Percentiles rank a stretch among this genome's conserved stretches.
Evolutionary conservation across 2,329 filamentous ascomycete genomes (phyloP).

Genomic region (Paecilomyces sp.): DNA sequence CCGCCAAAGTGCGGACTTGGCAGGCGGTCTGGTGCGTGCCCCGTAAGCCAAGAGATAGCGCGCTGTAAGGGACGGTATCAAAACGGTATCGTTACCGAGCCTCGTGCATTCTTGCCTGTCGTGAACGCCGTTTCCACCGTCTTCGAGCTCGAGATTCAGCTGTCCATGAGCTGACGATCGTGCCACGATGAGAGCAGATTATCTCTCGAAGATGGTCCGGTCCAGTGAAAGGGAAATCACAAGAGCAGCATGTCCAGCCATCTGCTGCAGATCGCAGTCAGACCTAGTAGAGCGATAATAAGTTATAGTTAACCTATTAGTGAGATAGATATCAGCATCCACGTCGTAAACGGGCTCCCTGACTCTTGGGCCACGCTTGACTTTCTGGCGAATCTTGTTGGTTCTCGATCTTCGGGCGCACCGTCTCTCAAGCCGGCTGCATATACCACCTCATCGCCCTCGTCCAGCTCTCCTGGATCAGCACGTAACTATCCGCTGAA

Average conservation of each 20-base stretch:
- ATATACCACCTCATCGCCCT: not conserved
- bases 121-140: not conserved
- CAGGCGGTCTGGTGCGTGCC: not conserved
- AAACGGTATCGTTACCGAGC: not conserved
- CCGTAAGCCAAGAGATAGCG: not conserved
- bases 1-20: not conserved
- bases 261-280: not conserved
- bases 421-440: not conserved
- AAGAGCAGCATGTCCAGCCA: not conserved
- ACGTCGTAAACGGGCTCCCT: not conserved
- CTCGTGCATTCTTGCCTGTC: not conserved
- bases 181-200: too few relatives aligned
- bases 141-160: too few relatives aligned
- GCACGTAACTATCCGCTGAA: too few relatives aligned
- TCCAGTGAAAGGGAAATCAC: too few relatives aligned
- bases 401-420: not conserved
- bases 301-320: too few relatives aligned
- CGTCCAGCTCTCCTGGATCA: not conserved
- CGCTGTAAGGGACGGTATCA: not conserved
- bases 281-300: not conserved
- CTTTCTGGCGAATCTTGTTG: not conserved
- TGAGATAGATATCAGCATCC: not conserved
- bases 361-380: not conserved
- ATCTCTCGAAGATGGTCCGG: too few relatives aligned
- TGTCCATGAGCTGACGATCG: too few relatives aligned